Evolutionary conservation across 2,329 filamentous ascomycete species (phyloP), one percentile per base, ranked within the genome.

Genomic region (Apiospora phragmitis): DNA sequence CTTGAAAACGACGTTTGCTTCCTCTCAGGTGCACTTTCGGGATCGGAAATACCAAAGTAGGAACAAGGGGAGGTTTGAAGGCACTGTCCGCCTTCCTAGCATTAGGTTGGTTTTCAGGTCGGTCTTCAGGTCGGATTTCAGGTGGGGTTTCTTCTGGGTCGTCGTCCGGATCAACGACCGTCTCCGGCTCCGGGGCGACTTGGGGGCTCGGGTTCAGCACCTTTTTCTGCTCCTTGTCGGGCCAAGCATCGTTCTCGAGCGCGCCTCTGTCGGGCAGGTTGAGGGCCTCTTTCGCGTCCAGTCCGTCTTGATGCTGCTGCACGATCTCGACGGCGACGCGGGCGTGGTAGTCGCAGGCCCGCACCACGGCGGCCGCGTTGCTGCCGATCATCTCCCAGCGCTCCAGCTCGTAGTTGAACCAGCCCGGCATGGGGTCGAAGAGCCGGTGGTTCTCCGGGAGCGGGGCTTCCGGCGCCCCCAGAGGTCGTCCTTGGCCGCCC

Each of bases 341-440:
- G 38, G 66, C 43, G 26, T 35, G 26, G 66, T 68, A 68, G 18
- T 38, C 5, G 66, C 41, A 45, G 2, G 14, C 26, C 6, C 43
- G 26, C 6, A 68, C 66, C 24, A 32, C 43, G 29, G 41, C 24
- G 42, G 29, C 66, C 4, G 42, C 66, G 16, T 35, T 24, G 26
- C 11, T 8, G 29, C 66, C 43, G 5, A 68, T 5, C 43, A 68
- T 49, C 66, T 68, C 66, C 66, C 66, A 68, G 26, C 42, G 41
- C 42, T 35, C 43, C 26, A n/a, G 14, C 66, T 51, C 66, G 66
- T 68, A 49, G 43, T 68, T 11, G 66, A 68, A 68, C 66, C 66
- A 68, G 66, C 66, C 66, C 0, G 41, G 42, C 66, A 68, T 7
- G 26, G 66, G 66, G 16, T 32, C 43, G 24, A 45, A n/a, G 43